These are phyloP conservation scores for Aspergillus sp. DNA, from an alignment of 2,329 filamentous ascomycete species.

Conservation along the genomic window DNA sequence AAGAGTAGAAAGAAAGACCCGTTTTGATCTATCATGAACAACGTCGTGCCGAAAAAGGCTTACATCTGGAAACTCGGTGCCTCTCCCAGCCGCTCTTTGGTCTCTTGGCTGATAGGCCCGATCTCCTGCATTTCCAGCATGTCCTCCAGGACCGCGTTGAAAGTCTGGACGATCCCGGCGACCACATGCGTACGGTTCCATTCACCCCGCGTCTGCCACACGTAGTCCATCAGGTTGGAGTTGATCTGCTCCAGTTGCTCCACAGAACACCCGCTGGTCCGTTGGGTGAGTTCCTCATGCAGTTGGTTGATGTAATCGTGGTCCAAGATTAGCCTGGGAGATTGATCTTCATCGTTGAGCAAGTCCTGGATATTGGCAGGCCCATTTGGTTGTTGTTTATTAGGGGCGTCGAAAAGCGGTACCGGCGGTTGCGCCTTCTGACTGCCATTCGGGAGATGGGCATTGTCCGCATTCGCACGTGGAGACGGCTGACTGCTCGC, in stretches of 20 bases:
- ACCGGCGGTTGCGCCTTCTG: conserved; percentile 31
- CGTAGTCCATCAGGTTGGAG: conserved; percentile 78
- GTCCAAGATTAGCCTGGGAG: conserved; percentile 37
- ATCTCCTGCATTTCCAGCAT: conserved; percentile 51
- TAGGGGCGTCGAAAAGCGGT: conserved; percentile 33
- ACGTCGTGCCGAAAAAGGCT: neutral
- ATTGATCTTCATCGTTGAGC: conserved; percentile 26
- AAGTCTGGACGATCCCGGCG: conserved; percentile 57
- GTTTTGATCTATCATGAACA: neutral
- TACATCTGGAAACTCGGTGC: conserved; percentile 11
- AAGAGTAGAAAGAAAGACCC: neutral
- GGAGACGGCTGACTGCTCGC: conserved; percentile 28
- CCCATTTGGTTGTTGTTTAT: conserved; percentile 17
- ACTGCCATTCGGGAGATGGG: conserved; percentile 23
- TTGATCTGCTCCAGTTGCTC: conserved; percentile 95
- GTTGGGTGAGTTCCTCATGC: conserved; percentile 56
- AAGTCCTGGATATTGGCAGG: conserved; percentile 27
- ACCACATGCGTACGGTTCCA: conserved; percentile 77
- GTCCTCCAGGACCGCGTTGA: conserved; percentile 59
- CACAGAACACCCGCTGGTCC: conserved; percentile 71
- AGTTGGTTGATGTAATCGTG: conserved; percentile 50
- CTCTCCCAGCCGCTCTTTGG: conserved; percentile 23
- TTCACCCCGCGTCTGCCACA: conserved; percentile 73
- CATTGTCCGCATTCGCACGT: conserved; percentile 24
- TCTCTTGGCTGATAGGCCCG: conserved; percentile 28